A percentile compares a stretch with the other conserved stretches of the same genome.
phyloP scores from a whole-genome alignment of 495 filamentous ascomycete species.

The Neurospora sp. region DNA sequence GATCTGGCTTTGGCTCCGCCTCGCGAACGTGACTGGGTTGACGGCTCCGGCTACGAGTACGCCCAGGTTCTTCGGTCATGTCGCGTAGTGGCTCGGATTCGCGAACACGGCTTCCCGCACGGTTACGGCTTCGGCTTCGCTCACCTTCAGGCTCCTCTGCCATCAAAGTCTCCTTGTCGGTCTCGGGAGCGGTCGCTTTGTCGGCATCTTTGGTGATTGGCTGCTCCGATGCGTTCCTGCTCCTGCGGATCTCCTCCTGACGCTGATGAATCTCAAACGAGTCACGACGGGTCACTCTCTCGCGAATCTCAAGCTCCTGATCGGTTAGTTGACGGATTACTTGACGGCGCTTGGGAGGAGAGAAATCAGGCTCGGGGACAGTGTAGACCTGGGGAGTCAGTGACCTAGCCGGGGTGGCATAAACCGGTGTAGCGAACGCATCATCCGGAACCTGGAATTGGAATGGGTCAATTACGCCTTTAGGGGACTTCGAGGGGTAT shows the following conservation, averaged over 20 bases:
- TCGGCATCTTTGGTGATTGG: conserved; percentile 22
- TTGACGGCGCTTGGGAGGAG: conserved; percentile 12
- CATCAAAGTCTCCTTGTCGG: conserved; percentile 24
- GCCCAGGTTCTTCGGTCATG: neutral
- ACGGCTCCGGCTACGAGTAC: neutral
- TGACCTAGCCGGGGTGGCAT: conserved; percentile 23
- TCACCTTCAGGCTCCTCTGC: conserved; percentile 19
- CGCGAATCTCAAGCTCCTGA: conserved; percentile 8
- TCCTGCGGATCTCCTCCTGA: conserved; percentile 7
- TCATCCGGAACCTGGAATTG: conserved; percentile 40
- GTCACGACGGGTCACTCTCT: conserved; percentile 30
- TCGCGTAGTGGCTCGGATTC: conserved; percentile 1
- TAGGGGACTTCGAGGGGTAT: conserved; percentile 10
- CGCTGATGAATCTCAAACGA: conserved; percentile 29
- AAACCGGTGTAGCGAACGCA: conserved; percentile 33
- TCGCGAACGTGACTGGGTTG: neutral
- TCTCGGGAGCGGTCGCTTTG: conserved; percentile 27
- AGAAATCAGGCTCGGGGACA: conserved; percentile 36
- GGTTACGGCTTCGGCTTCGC: neutral
- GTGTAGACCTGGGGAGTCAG: conserved; percentile 33
- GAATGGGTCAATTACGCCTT: conserved; percentile 33
- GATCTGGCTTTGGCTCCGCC: neutral
- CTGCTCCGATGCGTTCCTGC: conserved; percentile 7
- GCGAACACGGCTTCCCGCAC: conserved; percentile 12
- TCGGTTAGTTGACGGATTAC: conserved; percentile 1